Evolutionary conservation across 352 stramenopile species (phyloP).

Genomic region (Paralagenidium karlingii): DNA sequence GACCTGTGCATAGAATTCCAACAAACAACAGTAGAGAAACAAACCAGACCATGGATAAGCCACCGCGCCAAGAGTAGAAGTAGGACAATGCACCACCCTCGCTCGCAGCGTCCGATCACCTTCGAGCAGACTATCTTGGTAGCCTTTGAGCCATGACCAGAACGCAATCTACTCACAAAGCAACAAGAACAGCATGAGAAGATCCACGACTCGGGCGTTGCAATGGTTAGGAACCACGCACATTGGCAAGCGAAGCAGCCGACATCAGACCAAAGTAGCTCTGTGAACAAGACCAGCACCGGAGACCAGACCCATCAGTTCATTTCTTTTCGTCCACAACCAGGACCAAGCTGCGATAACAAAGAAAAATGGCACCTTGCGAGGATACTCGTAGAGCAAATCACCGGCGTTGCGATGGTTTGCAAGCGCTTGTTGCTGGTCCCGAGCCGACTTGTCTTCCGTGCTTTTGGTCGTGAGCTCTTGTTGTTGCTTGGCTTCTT

Average conservation of each 20-base stretch:
- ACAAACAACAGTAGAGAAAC: background rate
- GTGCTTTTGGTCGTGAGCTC: too few relatives aligned
- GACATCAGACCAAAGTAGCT: slow-evolving; percentile 74
- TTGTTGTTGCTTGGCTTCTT: background rate
- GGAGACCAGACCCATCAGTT: too few relatives aligned
- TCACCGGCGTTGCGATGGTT: slow-evolving; percentile 46
- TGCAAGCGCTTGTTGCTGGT: slow-evolving; percentile 38
- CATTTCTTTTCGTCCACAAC: too few relatives aligned
- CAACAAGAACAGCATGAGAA: slow-evolving; percentile 1
- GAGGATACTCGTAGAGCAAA: slow-evolving; percentile 72
- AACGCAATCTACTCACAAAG: slow-evolving; percentile 55
- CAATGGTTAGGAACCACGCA: slow-evolving; percentile 13
- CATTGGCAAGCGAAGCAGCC: slow-evolving; percentile 60
- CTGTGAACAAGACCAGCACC: too few relatives aligned
- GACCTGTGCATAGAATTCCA: slow-evolving; percentile 1
- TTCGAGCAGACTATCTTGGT: slow-evolving; percentile 70
- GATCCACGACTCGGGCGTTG: background rate
- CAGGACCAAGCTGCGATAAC: background rate
- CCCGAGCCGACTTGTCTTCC: too few relatives aligned
- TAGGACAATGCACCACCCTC: background rate
- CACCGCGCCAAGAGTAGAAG: slow-evolving; percentile 1
- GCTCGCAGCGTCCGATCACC: slow-evolving; percentile 26
- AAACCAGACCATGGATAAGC: background rate
- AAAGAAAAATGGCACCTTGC: slow-evolving; percentile 31
- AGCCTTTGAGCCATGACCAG: slow-evolving; percentile 84